Conservation (phyloP, 129 eudicot genomes). For the Sambucus nigra region DNA sequence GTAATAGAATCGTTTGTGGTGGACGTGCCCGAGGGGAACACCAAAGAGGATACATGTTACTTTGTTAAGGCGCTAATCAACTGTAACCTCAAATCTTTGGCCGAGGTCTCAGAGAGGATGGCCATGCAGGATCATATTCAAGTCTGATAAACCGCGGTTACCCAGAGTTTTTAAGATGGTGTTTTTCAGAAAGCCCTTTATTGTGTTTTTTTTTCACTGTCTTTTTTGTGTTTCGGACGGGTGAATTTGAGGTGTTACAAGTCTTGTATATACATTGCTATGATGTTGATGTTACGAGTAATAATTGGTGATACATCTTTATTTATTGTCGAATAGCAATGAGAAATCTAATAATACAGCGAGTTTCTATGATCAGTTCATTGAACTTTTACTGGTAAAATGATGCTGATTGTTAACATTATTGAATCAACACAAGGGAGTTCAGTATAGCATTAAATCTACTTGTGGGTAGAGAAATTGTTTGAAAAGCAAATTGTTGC, state of each 20-base stretch:
- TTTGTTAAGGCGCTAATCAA: constrained; percentile 56
- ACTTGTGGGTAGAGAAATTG: no score
- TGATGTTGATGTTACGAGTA: background rate
- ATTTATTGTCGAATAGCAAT: background rate
- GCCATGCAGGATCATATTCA: constrained; percentile 25
- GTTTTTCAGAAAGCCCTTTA: background rate
- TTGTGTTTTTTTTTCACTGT: background rate
- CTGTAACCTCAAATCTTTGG: constrained; percentile 61
- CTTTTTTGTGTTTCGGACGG: background rate
- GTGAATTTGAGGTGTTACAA: background rate
- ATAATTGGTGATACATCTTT: background rate
- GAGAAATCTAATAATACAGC: background rate
- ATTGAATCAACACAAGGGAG: no score
- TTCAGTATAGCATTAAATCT: no score
- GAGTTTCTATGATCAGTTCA: background rate
- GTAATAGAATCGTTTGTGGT: constrained; percentile 57
- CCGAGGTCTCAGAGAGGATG: constrained; percentile 56
- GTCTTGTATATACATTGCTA: constrained; percentile 4
- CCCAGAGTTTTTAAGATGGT: constrained; percentile 14
- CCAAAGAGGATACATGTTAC: constrained; percentile 62
- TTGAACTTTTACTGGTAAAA: no score
- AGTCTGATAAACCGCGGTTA: constrained; percentile 6
- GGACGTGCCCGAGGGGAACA: constrained; percentile 66
- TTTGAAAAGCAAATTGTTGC: no score
- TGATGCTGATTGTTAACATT: no score